Conservation (phyloP, 1,139 yeast species). For the Petasospora fabianii region DNA sequence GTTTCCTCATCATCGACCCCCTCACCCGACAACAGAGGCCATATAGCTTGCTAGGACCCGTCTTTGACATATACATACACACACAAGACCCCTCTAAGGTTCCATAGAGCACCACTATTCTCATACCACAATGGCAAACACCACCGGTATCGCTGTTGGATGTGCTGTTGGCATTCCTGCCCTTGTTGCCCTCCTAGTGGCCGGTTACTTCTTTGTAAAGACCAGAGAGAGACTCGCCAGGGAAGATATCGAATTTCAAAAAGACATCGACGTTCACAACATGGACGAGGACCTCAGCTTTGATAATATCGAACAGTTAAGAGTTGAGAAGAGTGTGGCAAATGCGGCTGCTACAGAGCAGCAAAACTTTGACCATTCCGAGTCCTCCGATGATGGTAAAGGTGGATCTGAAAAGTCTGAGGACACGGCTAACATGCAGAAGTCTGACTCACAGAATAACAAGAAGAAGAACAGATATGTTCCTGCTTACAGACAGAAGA, state of each 20-base stretch:
- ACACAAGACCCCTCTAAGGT: too few relatives aligned
- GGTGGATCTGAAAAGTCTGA: conserved; percentile 13
- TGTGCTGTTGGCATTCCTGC: conserved; percentile 47
- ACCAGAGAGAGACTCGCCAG: conserved; percentile 33
- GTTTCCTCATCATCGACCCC: too few relatives aligned
- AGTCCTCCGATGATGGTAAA: conserved; percentile 18
- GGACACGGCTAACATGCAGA: not conserved
- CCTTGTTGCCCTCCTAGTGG: conserved; percentile 33
- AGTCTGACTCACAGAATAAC: conserved; percentile 1
- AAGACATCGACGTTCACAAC: conserved; percentile 26
- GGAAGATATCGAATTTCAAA: conserved; percentile 34
- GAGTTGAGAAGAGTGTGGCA: conserved; percentile 6
- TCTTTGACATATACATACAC: too few relatives aligned
- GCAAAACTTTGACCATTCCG: conserved; percentile 10
- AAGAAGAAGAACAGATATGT: conserved; percentile 27
- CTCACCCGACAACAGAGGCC: too few relatives aligned
- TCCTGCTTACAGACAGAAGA: conserved; percentile 37
- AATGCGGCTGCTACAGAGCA: not conserved
- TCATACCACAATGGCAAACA: too few relatives aligned
- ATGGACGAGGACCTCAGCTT: conserved; percentile 32
- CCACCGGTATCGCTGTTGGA: conserved; percentile 43
- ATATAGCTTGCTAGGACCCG: too few relatives aligned
- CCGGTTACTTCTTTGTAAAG: conserved; percentile 34
- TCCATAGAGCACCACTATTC: too few relatives aligned
- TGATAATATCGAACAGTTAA: conserved; percentile 28